Percentiles rank a stretch among this genome's conserved stretches.
Conservation (phyloP, 2,329 filamentous ascomycete species). For the Ramularia collo-cygni region DNA sequence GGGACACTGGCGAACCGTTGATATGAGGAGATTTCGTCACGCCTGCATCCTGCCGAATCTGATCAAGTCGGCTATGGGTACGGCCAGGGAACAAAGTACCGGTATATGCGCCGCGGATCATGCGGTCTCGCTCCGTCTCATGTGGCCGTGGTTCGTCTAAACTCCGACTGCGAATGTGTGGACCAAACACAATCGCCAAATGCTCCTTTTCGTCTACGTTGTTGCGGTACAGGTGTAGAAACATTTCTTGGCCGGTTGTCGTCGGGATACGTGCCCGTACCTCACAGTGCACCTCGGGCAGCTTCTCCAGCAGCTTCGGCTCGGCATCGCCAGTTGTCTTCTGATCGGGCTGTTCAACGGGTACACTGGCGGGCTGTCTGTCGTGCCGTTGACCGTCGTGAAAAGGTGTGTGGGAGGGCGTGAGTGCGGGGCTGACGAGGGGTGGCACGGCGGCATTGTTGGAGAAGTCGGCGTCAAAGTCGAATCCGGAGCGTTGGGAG, state of each 20-base stretch:
- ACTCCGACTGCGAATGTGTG: constrained; percentile 65
- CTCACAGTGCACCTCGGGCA: constrained; percentile 86
- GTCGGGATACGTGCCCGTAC: constrained; percentile 94
- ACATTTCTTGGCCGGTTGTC: constrained; percentile 89
- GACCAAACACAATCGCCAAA: constrained; percentile 91
- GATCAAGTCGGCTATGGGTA: constrained; percentile 63
- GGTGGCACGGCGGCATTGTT: constrained; percentile 32
- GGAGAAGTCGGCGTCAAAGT: constrained; percentile 26
- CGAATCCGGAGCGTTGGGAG: constrained; percentile 32
- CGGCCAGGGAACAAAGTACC: constrained; percentile 81
- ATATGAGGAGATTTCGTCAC: constrained; percentile 20
- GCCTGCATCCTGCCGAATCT: constrained; percentile 36
- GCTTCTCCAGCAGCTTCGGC: constrained; percentile 64
- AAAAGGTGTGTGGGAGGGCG: constrained; percentile 28
- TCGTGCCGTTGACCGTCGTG: constrained; percentile 25
- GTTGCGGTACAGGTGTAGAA: constrained; percentile 89
- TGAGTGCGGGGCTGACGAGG: constrained; percentile 43
- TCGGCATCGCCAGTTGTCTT: constrained; percentile 42
- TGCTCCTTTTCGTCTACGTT: constrained; percentile 93
- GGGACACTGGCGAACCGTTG: constrained; percentile 12
- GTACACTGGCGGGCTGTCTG: constrained; percentile 37
- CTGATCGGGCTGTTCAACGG: constrained; percentile 29
- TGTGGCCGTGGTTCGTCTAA: constrained; percentile 65
- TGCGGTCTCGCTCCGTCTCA: constrained; percentile 81
- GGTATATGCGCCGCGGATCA: constrained; percentile 90